Evolutionary conservation across 225 moss, liverwort and hornwort genomes (phyloP).

Genomic region (Polytrichum commune): DNA sequence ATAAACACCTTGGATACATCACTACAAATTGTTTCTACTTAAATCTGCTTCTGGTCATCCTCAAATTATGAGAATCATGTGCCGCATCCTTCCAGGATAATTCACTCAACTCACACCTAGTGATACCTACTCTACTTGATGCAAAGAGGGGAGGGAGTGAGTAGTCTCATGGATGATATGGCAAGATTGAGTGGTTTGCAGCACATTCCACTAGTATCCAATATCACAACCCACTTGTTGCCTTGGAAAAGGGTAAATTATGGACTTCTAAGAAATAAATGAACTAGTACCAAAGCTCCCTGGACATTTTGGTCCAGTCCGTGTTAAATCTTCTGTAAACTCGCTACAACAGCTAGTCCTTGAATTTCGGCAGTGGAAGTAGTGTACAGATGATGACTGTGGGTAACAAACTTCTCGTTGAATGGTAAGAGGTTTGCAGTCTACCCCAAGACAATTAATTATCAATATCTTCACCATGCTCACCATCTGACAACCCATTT

Average conservation of each 20-base stretch:
- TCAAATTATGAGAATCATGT: background rate
- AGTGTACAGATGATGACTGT: too few species aligned
- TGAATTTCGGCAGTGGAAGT: too few species aligned
- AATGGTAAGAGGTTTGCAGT: too few species aligned
- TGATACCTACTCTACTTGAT: background rate
- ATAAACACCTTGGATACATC: background rate
- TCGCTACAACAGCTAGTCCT: too few species aligned
- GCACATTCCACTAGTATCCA: background rate
- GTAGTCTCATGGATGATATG: background rate
- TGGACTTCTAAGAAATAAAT: background rate
- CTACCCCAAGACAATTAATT: too few species aligned
- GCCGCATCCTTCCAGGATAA: background rate
- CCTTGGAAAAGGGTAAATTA: background rate
- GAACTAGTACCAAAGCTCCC: background rate
- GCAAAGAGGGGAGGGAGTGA: background rate
- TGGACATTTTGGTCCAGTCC: background rate
- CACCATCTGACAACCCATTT: conserved; percentile 40
- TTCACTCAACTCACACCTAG: background rate
- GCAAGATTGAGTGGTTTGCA: too few species aligned
- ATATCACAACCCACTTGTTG: background rate
- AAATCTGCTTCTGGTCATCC: background rate
- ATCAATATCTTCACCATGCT: conserved; percentile 8
- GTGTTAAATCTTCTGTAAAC: background rate
- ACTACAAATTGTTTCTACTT: too few species aligned
- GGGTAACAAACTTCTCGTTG: too few species aligned